Conservation (phyloP, 2,329 filamentous ascomycete genomes). For the Fusarium coffeatum region DNA sequence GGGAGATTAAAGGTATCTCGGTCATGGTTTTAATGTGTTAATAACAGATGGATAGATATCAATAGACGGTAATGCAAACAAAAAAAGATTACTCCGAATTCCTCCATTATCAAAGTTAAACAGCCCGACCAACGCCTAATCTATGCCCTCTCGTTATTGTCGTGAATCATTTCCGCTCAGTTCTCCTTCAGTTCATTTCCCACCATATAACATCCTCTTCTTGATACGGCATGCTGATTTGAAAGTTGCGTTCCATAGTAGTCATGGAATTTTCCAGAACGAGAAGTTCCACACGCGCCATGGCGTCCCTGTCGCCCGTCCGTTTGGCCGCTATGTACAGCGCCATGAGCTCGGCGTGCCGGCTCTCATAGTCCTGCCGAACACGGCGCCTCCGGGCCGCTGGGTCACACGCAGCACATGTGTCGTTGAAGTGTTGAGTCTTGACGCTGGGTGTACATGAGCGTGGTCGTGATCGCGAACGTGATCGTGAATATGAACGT, state of each 20-base stretch:
- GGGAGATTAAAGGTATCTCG: not conserved
- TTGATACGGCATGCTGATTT: conserved; percentile 34
- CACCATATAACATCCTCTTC: conserved; percentile 42
- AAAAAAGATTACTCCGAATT: conserved; percentile 1
- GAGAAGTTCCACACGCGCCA: conserved; percentile 40
- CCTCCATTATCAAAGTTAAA: conserved; percentile 3
- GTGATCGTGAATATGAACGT: conserved; percentile 19
- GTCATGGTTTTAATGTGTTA: conserved; percentile 13
- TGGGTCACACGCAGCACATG: conserved; percentile 54
- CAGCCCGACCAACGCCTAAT: not conserved
- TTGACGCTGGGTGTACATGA: conserved; percentile 29
- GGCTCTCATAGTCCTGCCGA: conserved; percentile 44
- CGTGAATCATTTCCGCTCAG: conserved; percentile 3
- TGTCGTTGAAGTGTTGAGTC: conserved; percentile 48
- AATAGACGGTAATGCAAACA: conserved; percentile 5
- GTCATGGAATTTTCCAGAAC: conserved; percentile 38
- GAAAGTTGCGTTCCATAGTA: conserved; percentile 41
- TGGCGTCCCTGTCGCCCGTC: conserved; percentile 37
- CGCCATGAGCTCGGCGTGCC: conserved; percentile 44
- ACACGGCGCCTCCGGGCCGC: conserved; percentile 44
- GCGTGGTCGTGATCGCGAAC: not conserved
- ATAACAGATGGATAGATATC: conserved; percentile 26
- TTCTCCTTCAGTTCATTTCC: conserved; percentile 24
- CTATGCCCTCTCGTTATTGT: not conserved
- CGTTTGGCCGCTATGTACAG: conserved; percentile 45